Evolutionary conservation across 192 early-diverging fungal genomes (phyloP).

Genomic region (Phycomyces blakesleeanus): DNA sequence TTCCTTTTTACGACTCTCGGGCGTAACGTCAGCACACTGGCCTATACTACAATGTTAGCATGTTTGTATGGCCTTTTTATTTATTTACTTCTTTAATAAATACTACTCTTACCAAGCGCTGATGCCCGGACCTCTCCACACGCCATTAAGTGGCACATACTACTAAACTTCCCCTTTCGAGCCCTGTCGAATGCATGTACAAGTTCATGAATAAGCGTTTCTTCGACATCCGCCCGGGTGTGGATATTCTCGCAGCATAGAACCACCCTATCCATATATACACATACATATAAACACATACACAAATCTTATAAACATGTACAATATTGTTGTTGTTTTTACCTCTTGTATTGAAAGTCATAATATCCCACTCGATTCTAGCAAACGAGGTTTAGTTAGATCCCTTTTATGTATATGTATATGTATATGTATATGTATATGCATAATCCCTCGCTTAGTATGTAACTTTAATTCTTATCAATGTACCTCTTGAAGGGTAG

Average conservation of each 20-base stretch:
- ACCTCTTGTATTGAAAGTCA: conserved; percentile 31
- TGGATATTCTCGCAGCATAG: conserved; percentile 35
- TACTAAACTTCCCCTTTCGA: conserved; percentile 28
- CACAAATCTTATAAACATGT: neutral
- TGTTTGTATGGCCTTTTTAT: neutral
- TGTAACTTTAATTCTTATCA: neutral
- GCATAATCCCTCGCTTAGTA: neutral
- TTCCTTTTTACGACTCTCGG: conserved; percentile 9
- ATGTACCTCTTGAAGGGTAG: conserved; percentile 28
- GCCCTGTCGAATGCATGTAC: conserved; percentile 36
- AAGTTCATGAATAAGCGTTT: conserved; percentile 36
- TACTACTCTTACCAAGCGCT: conserved; percentile 26
- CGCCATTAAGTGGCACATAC: conserved; percentile 27
- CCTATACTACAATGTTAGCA: conserved; percentile 6
- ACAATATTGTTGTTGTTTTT: neutral
- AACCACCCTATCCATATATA: conserved; percentile 22
- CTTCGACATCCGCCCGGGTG: conserved; percentile 23
- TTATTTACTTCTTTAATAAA: neutral
- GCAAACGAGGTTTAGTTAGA: too few relatives aligned
- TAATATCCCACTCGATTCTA: conserved; percentile 33
- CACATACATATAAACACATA: neutral
- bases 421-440: neutral
- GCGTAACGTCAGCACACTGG: conserved; percentile 27
- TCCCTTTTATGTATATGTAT: too few relatives aligned
- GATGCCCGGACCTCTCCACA: conserved; percentile 36